A percentile compares a stretch with the other conserved stretches of the same genome.
These are phyloP conservation scores for Pholiota microspora DNA, from an alignment of 768 basidiomycete genomes.

Conservation along the genomic window DNA sequence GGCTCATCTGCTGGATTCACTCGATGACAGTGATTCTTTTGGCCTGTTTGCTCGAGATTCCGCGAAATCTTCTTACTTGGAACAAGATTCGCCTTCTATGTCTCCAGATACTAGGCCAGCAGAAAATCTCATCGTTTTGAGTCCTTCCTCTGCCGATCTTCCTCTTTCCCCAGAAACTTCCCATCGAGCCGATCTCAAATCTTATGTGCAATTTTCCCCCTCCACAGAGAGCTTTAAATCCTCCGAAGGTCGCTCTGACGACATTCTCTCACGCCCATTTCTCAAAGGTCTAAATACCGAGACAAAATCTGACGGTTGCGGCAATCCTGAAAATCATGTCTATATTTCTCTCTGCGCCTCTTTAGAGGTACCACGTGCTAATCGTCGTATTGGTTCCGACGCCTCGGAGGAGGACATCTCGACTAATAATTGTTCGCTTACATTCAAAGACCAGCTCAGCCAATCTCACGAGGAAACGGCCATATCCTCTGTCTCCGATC, in stretches of 20 bases:
- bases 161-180: slow-evolving; percentile 11
- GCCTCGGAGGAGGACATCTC: slow-evolving; percentile 3
- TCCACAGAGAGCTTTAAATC: slow-evolving; percentile 17
- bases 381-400: slow-evolving; percentile 4
- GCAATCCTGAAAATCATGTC: slow-evolving; percentile 12
- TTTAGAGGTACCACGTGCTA: slow-evolving; percentile 4
- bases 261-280: slow-evolving; percentile 21
- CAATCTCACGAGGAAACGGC: slow-evolving; percentile 20
- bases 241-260: slow-evolving; percentile 20
- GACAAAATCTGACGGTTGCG: slow-evolving; percentile 9
- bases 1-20: neutral
- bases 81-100: neutral
- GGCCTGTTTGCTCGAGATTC: slow-evolving; percentile 4
- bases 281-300: slow-evolving; percentile 4
- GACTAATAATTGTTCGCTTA: slow-evolving; percentile 7
- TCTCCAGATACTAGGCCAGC: too few relatives aligned
- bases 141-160: slow-evolving; percentile 6
- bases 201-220: slow-evolving; percentile 9
- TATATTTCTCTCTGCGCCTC: slow-evolving; percentile 5
- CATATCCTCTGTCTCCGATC: slow-evolving; percentile 20
- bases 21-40: slow-evolving; percentile 2
- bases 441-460: slow-evolving; percentile 8
- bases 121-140: slow-evolving; percentile 1
- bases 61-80: slow-evolving; percentile 3
- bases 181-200: slow-evolving; percentile 11